phyloP scores from a whole-genome alignment of 805 yeast species.

The Zygosaccharomyces lentus region DNA sequence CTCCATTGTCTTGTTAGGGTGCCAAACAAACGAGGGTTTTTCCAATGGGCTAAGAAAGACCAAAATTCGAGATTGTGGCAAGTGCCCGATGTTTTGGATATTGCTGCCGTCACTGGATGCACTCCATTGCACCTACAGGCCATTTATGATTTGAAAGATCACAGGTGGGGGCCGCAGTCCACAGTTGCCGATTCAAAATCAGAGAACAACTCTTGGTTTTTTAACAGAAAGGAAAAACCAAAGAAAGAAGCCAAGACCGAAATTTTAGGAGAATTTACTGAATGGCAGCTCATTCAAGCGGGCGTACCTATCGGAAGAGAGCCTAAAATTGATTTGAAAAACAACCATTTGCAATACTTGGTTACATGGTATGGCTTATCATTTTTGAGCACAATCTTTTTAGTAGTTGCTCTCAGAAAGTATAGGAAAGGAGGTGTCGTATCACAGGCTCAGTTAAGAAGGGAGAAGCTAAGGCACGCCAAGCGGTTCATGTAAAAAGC shows the following conservation, averaged over 20 bases:
- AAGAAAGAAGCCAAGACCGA: neutral
- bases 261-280: constrained; percentile 40
- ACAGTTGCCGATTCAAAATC: neutral
- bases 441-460: constrained; percentile 29
- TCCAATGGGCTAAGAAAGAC: constrained; percentile 68
- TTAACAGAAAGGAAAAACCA: constrained; percentile 1
- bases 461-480: constrained; percentile 50
- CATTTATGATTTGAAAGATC: constrained; percentile 60
- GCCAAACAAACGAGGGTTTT: constrained; percentile 57
- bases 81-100: constrained; percentile 74
- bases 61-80: constrained; percentile 65
- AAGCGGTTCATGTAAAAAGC: constrained; percentile 27
- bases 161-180: constrained; percentile 41
- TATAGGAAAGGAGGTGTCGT: constrained; percentile 28
- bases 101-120: constrained; percentile 58
- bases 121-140: constrained; percentile 76
- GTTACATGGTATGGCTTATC: constrained; percentile 94
- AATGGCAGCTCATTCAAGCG: constrained; percentile 59
- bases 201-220: neutral
- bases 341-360: constrained; percentile 87
- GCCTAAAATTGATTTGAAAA: constrained; percentile 77
- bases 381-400: constrained; percentile 63
- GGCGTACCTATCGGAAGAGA: constrained; percentile 89
- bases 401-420: constrained; percentile 50
- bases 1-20: constrained; percentile 70